Evolutionary conservation across 2,329 filamentous ascomycete species (phyloP).

Genomic region (Alternaria novae-zelandiae): DNA sequence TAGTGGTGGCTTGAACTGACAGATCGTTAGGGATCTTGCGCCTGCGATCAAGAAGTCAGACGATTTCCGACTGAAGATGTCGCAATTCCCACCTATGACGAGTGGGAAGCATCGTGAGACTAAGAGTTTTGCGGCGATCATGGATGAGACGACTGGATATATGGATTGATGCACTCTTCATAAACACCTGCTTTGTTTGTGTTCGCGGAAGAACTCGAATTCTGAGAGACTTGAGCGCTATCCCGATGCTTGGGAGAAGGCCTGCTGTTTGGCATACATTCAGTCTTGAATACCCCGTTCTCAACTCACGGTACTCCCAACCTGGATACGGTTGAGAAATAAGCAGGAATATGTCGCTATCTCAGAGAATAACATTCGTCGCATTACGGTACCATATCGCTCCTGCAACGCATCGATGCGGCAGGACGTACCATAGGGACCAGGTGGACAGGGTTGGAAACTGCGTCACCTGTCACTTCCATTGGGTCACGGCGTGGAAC

Average conservation of each 20-base stretch:
- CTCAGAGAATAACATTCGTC: not conserved
- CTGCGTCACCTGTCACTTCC: not conserved
- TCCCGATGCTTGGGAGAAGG: rapidly evolving
- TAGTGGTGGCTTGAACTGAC: not conserved
- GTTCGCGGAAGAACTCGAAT: not conserved
- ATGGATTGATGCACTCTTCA: constrained; percentile 27
- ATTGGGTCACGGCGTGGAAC: no score
- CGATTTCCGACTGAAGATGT: constrained; percentile 39
- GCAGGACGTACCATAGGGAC: not conserved
- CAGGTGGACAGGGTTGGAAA: not conserved
- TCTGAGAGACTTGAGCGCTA: rapidly evolving
- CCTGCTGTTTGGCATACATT: rapidly evolving
- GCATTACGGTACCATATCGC: not conserved
- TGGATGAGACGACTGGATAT: constrained; percentile 46
- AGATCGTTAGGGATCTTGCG: constrained; percentile 51
- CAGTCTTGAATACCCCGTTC: not conserved
- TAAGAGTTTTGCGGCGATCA: constrained; percentile 43
- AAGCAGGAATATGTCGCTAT: not conserved
- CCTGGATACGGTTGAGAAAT: rapidly evolving
- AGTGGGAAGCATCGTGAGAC: constrained; percentile 45
- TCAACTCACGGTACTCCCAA: rapidly evolving
- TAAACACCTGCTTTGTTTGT: rapidly evolving
- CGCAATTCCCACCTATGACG: constrained; percentile 43
- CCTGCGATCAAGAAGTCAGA: constrained; percentile 58
- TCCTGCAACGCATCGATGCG: not conserved